These are phyloP conservation scores for Marasmius tenuissimus DNA, from an alignment of 1,284 basidiomycete genomes.

Conservation along the genomic window DNA sequence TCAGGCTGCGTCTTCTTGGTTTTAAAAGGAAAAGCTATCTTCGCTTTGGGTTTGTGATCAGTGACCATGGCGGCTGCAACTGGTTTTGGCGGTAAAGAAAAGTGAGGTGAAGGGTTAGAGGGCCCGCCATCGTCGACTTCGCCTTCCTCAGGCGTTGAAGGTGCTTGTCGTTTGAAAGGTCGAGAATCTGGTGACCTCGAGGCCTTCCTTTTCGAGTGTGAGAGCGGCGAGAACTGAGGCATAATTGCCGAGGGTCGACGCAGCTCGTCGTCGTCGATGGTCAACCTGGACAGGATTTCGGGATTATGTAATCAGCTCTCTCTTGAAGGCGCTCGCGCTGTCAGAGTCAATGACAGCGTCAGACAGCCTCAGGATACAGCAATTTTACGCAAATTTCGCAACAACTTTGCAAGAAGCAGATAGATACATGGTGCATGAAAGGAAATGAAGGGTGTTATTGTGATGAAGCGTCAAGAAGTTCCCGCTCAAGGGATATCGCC, in stretches of 20 bases:
- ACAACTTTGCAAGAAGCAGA: no score
- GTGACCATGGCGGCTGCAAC: constrained; percentile 8
- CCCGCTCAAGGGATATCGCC: not conserved
- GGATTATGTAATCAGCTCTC: not conserved
- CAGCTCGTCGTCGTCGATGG: constrained; percentile 2
- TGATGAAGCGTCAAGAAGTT: not conserved
- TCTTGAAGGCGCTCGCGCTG: not conserved
- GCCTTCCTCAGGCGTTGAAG: constrained; percentile 77
- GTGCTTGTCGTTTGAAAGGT: constrained; percentile 53
- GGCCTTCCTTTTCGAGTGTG: constrained; percentile 52
- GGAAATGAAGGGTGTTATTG: no score
- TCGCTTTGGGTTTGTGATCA: constrained; percentile 28
- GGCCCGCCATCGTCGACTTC: constrained; percentile 56
- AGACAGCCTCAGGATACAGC: no score
- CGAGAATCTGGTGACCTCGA: constrained; percentile 50
- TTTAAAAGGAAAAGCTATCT: constrained; percentile 75
- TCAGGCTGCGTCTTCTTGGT: constrained; percentile 35
- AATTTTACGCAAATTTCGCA: no score
- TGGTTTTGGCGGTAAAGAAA: constrained; percentile 28
- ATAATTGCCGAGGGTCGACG: not conserved
- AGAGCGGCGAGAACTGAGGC: constrained; percentile 1
- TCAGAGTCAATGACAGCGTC: no score
- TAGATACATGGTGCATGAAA: no score
- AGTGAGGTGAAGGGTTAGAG: constrained; percentile 9
- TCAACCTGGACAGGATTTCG: not conserved